Evolutionary conservation across 1,139 yeast genomes (phyloP), one percentile per base, ranked within the genome.

Genomic region (Geotrichum europaeum): DNA sequence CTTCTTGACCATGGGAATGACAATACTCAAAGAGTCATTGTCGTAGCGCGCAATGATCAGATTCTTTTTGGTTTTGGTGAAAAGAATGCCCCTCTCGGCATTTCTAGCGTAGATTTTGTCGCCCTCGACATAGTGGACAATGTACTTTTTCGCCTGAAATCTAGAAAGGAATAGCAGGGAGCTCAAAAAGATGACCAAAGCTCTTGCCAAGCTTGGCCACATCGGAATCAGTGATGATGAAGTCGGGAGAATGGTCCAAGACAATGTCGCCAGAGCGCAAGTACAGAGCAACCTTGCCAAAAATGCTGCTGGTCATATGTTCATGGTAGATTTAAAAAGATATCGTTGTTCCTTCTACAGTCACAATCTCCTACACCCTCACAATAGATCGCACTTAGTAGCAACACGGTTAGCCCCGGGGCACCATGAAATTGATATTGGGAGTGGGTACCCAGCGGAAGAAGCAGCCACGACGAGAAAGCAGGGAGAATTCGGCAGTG

Each of bases 91-190:
- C 68, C 87, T 89, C 62, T 86, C 90, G 62, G 81, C 87, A 67
- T 87, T 91, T 79, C 92, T 92, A 68, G 97, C 99, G 74, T 94
- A 92, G 69, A 94, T 87, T 62, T 96, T 87, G 76, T 97, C 85
- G 59, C 87, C 96, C 71, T 92, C 97, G 20, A 96, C 96, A 71
- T 86, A 85, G 70, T 94, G 82, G 69, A 91, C 79, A 75, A 94
- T 88, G 79, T 91, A 92, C 76, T 95, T 95, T 69, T 85, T 86
- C 60, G 92, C 90, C 72, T 85, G 87, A n/a, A 62, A 89, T 80
- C 72, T 89, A 96, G 69, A 94, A 81, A 13, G 99, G 99, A 66
- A 81, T 83, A 57, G 94, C 84, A 76, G 89, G 97, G 69, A 94
- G 81, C 59, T 81, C 81, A 32, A 87, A 75, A 55, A 97, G 87